A percentile compares a stretch with the other conserved stretches of the same genome.
Evolutionary conservation across 352 stramenopile genomes (phyloP).

Genomic region (Nothophytophthora sp.): DNA sequence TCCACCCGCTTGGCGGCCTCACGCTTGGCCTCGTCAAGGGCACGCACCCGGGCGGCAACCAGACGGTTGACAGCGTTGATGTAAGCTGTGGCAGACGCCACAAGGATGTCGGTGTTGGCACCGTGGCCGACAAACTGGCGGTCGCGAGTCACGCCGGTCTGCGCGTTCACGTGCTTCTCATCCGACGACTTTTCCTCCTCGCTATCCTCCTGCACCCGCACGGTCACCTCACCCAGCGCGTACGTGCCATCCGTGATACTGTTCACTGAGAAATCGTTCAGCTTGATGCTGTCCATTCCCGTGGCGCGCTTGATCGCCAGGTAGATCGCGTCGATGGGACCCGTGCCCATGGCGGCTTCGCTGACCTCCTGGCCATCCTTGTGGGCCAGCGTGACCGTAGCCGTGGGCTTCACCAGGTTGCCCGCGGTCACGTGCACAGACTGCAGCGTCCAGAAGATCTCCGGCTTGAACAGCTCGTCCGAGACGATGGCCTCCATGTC

Average conservation of each 20-base stretch:
- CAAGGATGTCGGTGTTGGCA: constrained; percentile 90
- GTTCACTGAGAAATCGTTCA: constrained; percentile 89
- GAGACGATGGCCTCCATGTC: constrained; percentile 92
- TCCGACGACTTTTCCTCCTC: constrained; percentile 49
- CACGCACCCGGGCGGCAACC: constrained; percentile 68
- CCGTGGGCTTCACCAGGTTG: constrained; percentile 90
- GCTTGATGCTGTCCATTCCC: constrained; percentile 74
- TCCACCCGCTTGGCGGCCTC: constrained; percentile 37
- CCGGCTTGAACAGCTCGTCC: constrained; percentile 90
- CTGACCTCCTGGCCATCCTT: constrained; percentile 90
- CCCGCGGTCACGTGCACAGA: constrained; percentile 89
- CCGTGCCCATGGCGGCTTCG: constrained; percentile 87
- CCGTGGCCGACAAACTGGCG: constrained; percentile 90
- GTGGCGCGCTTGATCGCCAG: constrained; percentile 86
- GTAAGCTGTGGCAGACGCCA: constrained; percentile 87
- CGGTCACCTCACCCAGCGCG: constrained; percentile 86
- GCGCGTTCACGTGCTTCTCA: constrained; percentile 81
- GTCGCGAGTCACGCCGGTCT: constrained; percentile 79
- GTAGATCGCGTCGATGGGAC: constrained; percentile 89
- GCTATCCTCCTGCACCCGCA: constrained; percentile 75
- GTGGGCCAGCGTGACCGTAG: constrained; percentile 88
- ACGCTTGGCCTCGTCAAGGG: constrained; percentile 19
- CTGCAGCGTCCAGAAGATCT: constrained; percentile 88
- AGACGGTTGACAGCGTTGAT: constrained; percentile 89
- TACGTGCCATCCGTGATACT: constrained; percentile 88